These are phyloP conservation scores for Acacia concinna DNA, from an alignment of 331 rosid genomes.

Conservation along the genomic window DNA sequence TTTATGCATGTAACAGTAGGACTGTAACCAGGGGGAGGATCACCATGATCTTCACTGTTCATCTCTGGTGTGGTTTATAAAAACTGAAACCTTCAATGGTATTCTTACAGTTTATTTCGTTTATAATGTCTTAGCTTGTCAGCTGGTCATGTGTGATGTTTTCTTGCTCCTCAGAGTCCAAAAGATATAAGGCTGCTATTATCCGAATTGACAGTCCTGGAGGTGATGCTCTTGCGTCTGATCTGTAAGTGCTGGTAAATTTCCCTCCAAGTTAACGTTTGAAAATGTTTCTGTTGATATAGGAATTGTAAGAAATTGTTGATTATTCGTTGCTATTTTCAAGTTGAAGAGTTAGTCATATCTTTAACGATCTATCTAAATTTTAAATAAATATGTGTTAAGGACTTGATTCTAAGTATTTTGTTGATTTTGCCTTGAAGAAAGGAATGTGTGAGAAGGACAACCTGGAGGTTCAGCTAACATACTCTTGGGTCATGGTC, in stretches of 20 bases:
- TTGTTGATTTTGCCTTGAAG: background rate
- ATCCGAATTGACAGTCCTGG: slow-evolving; percentile 98
- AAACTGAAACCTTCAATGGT: background rate
- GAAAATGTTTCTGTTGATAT: slow-evolving; percentile 21
- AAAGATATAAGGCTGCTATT: slow-evolving; percentile 80
- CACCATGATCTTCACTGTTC: slow-evolving; percentile 11
- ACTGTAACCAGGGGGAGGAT: slow-evolving; percentile 13
- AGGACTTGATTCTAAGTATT: slow-evolving; percentile 23
- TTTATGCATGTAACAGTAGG: slow-evolving; percentile 1
- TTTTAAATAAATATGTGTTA: slow-evolving; percentile 19
- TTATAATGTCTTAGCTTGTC: slow-evolving; percentile 1
- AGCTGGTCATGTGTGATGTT: slow-evolving; percentile 24
- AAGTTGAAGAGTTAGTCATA: background rate
- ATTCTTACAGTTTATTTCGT: background rate
- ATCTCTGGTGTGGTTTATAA: background rate
- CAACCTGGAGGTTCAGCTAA: slow-evolving; percentile 8
- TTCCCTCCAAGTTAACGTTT: slow-evolving; percentile 17
- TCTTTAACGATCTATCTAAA: slow-evolving; percentile 6
- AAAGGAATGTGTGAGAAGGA: background rate
- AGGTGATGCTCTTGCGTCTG: slow-evolving; percentile 99
- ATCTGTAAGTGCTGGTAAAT: slow-evolving; percentile 78
- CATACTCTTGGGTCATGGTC: slow-evolving; percentile 30
- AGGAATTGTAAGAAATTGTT: slow-evolving; percentile 19
- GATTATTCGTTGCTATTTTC: slow-evolving; percentile 7
- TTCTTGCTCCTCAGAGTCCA: slow-evolving; percentile 61